Conservation (phyloP, 2,329 filamentous ascomycete genomes). For the Talaromyces sp. region DNA sequence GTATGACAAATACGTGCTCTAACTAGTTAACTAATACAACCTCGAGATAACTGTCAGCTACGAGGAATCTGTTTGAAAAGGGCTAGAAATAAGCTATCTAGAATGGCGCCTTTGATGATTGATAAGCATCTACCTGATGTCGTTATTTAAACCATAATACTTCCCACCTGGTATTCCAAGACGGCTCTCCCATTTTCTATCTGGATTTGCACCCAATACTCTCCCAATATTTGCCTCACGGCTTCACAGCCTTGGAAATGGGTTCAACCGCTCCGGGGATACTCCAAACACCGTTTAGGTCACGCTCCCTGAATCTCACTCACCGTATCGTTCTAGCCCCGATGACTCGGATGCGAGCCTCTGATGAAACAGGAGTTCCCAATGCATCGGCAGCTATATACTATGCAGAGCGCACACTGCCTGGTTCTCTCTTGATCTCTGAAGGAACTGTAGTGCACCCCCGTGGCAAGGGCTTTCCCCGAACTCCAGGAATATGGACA, state of each 20-base stretch:
- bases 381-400: neutral
- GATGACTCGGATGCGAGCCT: neutral
- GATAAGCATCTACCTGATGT: too few relatives aligned
- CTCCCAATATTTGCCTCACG: too few relatives aligned
- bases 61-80: too few relatives aligned
- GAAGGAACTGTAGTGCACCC: neutral
- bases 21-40: too few relatives aligned
- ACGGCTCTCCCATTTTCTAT: too few relatives aligned
- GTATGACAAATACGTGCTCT: too few relatives aligned
- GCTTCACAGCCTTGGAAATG: neutral
- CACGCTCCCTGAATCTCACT: neutral
- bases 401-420: neutral
- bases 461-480: neutral
- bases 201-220: too few relatives aligned
- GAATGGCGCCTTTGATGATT: too few relatives aligned
- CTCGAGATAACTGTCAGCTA: too few relatives aligned
- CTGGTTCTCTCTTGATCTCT: neutral
- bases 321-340: neutral
- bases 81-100: too few relatives aligned
- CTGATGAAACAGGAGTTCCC: neutral
- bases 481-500: neutral
- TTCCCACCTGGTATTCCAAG: too few relatives aligned
- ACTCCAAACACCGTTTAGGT: neutral
- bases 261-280: neutral
- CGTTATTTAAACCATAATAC: too few relatives aligned